Evolutionary conservation across 2,329 filamentous ascomycete species (phyloP).

Genomic region (Talaromyces sp.): DNA sequence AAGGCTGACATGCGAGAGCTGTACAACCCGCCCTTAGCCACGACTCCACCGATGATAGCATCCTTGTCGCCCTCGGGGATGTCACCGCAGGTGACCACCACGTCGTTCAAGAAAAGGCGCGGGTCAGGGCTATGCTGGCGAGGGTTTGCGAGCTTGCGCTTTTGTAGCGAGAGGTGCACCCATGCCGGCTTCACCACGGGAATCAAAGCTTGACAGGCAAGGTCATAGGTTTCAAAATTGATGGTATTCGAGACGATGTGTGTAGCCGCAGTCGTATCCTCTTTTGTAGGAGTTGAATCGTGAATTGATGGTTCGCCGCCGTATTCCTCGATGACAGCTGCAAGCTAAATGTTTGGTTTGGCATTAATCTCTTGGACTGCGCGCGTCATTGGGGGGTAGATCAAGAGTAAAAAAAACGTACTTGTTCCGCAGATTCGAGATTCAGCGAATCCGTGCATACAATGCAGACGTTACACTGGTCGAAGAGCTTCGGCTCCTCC

Average conservation of each 20-base stretch:
- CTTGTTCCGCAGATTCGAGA: slow-evolving; percentile 45
- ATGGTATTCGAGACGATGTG: slow-evolving; percentile 76
- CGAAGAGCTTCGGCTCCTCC: slow-evolving; percentile 43
- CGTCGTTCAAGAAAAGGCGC: slow-evolving; percentile 82
- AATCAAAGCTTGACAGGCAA: slow-evolving; percentile 74
- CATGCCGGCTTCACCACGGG: slow-evolving; percentile 82
- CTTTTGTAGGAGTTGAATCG: slow-evolving; percentile 39
- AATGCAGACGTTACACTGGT: slow-evolving; percentile 50
- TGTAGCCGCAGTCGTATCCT: slow-evolving; percentile 53
- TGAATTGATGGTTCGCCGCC: slow-evolving; percentile 53
- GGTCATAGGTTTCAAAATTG: slow-evolving; percentile 86
- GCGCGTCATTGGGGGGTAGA: neutral
- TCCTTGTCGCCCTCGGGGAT: slow-evolving; percentile 86
- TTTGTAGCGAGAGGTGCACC: slow-evolving; percentile 71
- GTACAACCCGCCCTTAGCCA: slow-evolving; percentile 86
- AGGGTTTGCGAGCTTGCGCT: slow-evolving; percentile 72
- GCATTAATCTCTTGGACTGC: slow-evolving; percentile 5
- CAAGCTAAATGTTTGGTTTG: slow-evolving; percentile 41
- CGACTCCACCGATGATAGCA: slow-evolving; percentile 83
- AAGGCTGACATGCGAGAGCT: slow-evolving; percentile 69
- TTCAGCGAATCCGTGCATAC: slow-evolving; percentile 46
- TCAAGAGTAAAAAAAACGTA: slow-evolving; percentile 25
- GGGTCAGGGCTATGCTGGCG: slow-evolving; percentile 90
- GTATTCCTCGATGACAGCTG: slow-evolving; percentile 49
- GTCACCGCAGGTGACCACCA: slow-evolving; percentile 79